Evolutionary conservation across 768 basidiomycete species (phyloP), one percentile per base, ranked within the genome.

Genomic region (Leccinum sublutescens): DNA sequence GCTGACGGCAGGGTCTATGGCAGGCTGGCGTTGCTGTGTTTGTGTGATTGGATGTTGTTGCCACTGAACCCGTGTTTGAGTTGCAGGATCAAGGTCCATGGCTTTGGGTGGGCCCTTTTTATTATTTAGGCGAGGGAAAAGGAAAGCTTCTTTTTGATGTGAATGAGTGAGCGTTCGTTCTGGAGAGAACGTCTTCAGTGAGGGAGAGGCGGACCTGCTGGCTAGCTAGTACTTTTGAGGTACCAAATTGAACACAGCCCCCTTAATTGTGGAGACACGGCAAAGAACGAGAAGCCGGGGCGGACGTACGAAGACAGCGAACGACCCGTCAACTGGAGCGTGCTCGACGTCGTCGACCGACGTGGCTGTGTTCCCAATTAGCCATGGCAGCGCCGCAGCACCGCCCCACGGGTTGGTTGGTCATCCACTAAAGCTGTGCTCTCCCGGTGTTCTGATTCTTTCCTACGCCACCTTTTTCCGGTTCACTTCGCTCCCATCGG

Each of bases 101-200:
- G 63, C 64, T 63, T 54, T 59, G 62, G 56, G 67, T 64, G 60
- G 62, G 71, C 63, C 64, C 65, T 69, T 71, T 73, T 70, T 73
- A 73, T 74, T 72, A 62, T 68, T 74, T 73, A 73, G 62, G 71
- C 71, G 71, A 73, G 71, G 71, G 72, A 74, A 71, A 68, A 55
- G 59, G 58, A 64, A 55, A 65, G 61, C 64, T 72, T 74, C 67
- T 66, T 71, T 71, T 68, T 71, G 71, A 72, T 72, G 67, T 72
- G 72, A 70, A 63, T 60, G 62, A 62, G 64, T 27, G 27, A 27
- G 27, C 27, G 27, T 27, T 27, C 57, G 66, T 71, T 71, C 70
- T 74, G 47, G 0, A 60, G 54, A 72, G 72, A 74, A 72, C 52
- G 51, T 59, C 57, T 57, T 52, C 47, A 55, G 15, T 52, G 21